These are phyloP conservation scores for Lyophyllum decastes DNA, from an alignment of 768 basidiomycete genomes.

Conservation along the genomic window DNA sequence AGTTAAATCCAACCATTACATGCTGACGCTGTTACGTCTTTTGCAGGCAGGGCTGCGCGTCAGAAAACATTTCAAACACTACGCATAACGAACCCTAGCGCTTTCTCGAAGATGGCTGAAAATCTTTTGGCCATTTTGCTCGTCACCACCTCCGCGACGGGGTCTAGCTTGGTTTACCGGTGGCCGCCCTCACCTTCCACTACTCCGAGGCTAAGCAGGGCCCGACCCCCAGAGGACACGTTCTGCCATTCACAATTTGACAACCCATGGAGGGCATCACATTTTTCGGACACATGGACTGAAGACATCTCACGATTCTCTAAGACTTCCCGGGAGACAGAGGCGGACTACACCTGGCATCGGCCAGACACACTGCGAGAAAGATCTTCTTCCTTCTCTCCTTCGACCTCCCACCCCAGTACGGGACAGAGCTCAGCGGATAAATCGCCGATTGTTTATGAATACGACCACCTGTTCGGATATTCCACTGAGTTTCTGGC, in stretches of 20 bases:
- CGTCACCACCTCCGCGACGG: slow-evolving; percentile 83
- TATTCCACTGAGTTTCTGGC: slow-evolving; percentile 84
- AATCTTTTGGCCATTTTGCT: slow-evolving; percentile 80
- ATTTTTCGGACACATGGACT: slow-evolving; percentile 39
- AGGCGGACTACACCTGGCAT: slow-evolving; percentile 66
- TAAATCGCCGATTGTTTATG: slow-evolving; percentile 36
- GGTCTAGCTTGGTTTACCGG: slow-evolving; percentile 75
- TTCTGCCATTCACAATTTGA: slow-evolving; percentile 56
- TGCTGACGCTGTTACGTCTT: background rate
- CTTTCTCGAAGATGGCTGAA: slow-evolving; percentile 57
- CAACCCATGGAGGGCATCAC: slow-evolving; percentile 74
- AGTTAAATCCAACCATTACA: background rate
- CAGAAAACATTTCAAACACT: too few species aligned
- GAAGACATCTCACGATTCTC: slow-evolving; percentile 22
- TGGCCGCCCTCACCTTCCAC: slow-evolving; percentile 79
- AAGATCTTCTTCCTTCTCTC: slow-evolving; percentile 53
- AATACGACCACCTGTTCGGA: slow-evolving; percentile 74
- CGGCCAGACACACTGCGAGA: slow-evolving; percentile 50
- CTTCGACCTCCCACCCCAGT: slow-evolving; percentile 42
- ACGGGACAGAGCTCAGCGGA: slow-evolving; percentile 52
- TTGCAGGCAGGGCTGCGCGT: background rate
- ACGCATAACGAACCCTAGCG: background rate
- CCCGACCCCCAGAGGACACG: slow-evolving; percentile 48
- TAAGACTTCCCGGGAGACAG: slow-evolving; percentile 15
- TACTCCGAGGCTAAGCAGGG: slow-evolving; percentile 70